Evolutionary conservation across 768 basidiomycete species (phyloP), one percentile per base, ranked within the genome.

Genomic region (Hericium erinaceus): DNA sequence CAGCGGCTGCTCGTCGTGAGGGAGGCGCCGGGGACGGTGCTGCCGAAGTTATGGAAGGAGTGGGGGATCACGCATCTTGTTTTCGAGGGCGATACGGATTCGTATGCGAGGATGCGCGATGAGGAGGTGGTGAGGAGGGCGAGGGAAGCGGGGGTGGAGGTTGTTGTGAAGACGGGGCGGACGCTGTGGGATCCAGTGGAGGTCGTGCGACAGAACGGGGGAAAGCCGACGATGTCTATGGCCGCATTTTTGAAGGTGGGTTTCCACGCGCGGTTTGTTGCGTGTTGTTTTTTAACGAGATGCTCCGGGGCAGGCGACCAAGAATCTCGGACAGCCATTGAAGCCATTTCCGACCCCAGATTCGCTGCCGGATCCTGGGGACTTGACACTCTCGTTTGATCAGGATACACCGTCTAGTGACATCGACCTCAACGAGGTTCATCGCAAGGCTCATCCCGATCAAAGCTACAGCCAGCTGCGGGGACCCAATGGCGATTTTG

Each of bases 401-500:
- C 18, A 55, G 22, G 26, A 37, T 7, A 20, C 16, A 12, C 54
- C 54, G 2, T 15, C 4, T n/a, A 4, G n/a, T 11, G 37, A 38
- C 5, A n/a, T 18, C n/a, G 38, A 53, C 38, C 11, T 55, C 20
- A 55, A 55, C 44, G 24, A 41, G 16, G 20, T 26, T 11, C 41
- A 55, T 26, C 54, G 54, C 11, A 4, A 11, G 3, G 15, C 13
- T 4, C 54, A 55, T 46, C 28, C n/a, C 2, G 54, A 55, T 18
- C 9, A 53, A 15, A 53, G 52, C 39, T 53, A 53, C 38, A n/a
- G 22, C 33, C 39, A 18, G 9, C 39, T 57, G 15, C 33, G 12
- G 54, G 66, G 66, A 56, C 57, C 58, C 56, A 53, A 61, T 37
- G 52, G 60, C 58, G 58, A 57, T 48, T 63, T 69, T 64, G 62